These are phyloP conservation scores for Sphagnum contortum DNA, from an alignment of 225 moss, liverwort and hornwort genomes.

Conservation along the genomic window DNA sequence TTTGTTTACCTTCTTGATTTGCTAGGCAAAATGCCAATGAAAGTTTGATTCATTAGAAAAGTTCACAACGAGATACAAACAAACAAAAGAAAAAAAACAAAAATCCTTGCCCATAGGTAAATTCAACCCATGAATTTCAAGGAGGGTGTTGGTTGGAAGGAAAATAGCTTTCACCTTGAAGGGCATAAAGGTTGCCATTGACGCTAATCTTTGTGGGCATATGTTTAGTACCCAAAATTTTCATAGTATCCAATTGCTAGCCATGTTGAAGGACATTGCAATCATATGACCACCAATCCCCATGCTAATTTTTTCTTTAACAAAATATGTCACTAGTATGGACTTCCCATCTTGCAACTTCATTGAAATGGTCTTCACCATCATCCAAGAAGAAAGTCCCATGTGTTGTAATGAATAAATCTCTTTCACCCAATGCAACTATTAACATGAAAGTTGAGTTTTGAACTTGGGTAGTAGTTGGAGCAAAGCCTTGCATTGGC, in stretches of 20 bases:
- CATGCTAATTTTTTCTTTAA: constrained; percentile 6
- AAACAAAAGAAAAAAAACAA: too few species aligned
- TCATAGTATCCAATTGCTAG: constrained; percentile 19
- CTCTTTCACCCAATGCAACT: constrained; percentile 26
- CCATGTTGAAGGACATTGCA: constrained; percentile 25
- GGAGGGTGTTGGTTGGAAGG: constrained; percentile 4
- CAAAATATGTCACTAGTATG: constrained; percentile 35
- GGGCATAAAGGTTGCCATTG: constrained; percentile 10
- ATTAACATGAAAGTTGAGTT: constrained; percentile 47
- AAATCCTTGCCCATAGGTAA: constrained; percentile 37
- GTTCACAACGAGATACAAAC: too few species aligned
- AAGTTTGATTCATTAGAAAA: too few species aligned
- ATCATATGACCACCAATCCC: constrained; percentile 8
- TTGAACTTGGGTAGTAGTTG: constrained; percentile 46
- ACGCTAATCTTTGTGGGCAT: constrained; percentile 18
- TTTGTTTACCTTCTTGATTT: too few species aligned
- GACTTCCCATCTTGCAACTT: constrained; percentile 28
- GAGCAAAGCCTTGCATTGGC: constrained; percentile 46
- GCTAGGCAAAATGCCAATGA: too few species aligned
- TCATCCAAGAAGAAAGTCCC: constrained; percentile 64
- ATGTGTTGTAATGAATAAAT: constrained; percentile 15
- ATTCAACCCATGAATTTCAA: constrained; percentile 21
- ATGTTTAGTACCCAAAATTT: constrained; percentile 21
- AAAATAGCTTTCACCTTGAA: constrained; percentile 13
- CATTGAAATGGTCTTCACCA: constrained; percentile 48